Evolutionary conservation across 2,329 filamentous ascomycete genomes (phyloP).

Genomic region (Sarocladiaceae sp.): DNA sequence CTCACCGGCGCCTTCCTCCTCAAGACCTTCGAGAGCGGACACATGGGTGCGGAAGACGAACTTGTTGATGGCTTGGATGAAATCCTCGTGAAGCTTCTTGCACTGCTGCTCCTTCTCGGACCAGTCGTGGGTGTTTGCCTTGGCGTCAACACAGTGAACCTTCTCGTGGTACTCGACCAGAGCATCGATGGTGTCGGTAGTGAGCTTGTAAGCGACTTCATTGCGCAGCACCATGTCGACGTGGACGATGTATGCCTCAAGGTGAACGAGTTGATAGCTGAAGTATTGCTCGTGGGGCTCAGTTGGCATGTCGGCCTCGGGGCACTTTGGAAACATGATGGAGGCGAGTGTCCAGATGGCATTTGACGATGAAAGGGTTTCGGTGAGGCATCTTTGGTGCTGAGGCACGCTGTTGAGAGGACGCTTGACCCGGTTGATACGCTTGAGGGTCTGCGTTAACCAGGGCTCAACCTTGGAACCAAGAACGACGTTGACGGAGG

Average conservation of each 20-base stretch:
- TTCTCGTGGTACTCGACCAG: slow-evolving; percentile 96
- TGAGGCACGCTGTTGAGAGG: slow-evolving; percentile 95
- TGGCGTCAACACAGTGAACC: slow-evolving; percentile 85
- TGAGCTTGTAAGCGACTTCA: slow-evolving; percentile 97
- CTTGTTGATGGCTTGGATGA: slow-evolving; percentile 93
- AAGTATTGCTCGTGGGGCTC: slow-evolving; percentile 84
- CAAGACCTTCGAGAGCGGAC: slow-evolving; percentile 85
- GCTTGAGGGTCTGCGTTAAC: slow-evolving; percentile 94
- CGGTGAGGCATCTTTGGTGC: slow-evolving; percentile 91
- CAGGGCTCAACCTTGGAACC: slow-evolving; percentile 90
- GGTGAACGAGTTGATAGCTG: slow-evolving; percentile 89
- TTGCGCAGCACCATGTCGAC: slow-evolving; percentile 98
- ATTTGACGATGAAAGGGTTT: slow-evolving; percentile 82
- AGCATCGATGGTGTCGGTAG: slow-evolving; percentile 86
- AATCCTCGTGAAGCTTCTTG: slow-evolving; percentile 97
- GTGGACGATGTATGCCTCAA: slow-evolving; percentile 97
- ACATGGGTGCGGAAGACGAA: slow-evolving; percentile 92
- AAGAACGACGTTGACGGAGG: slow-evolving; percentile 91
- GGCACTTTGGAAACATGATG: slow-evolving; percentile 86
- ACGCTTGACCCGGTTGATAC: slow-evolving; percentile 94
- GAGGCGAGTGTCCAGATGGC: slow-evolving; percentile 95
- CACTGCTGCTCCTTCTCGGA: slow-evolving; percentile 92
- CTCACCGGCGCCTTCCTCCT: slow-evolving; percentile 94
- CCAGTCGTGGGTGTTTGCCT: slow-evolving; percentile 89
- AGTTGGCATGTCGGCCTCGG: slow-evolving; percentile 77